phyloP scores from a whole-genome alignment of 306 rosid genomes.

The Rosa chinensis region DNA sequence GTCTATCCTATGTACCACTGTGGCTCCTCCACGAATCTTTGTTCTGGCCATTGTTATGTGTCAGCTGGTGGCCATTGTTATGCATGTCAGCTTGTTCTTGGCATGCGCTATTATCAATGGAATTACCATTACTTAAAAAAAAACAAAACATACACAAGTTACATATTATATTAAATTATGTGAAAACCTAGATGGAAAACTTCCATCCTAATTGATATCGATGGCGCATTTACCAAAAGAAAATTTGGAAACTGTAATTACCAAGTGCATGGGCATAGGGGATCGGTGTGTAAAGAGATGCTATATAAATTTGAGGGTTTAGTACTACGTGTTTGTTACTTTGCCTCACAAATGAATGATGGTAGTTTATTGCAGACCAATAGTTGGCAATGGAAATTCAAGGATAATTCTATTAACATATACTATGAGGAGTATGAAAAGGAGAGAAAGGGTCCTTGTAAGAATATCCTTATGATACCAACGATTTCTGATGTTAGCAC shows the following conservation, averaged over 20 bases:
- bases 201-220: neutral
- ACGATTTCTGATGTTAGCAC: constrained; percentile 97
- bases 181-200: neutral
- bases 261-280: neutral
- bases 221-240: neutral
- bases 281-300: neutral
- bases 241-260: neutral
- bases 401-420: constrained; percentile 59
- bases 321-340: constrained; percentile 11
- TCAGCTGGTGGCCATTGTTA: too few relatives aligned
- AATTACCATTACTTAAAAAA: too few relatives aligned
- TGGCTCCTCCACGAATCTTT: too few relatives aligned
- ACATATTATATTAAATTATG: neutral
- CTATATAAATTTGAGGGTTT: neutral
- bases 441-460: constrained; percentile 53
- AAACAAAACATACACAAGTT: neutral
- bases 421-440: constrained; percentile 84
- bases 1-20: too few relatives aligned
- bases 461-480: constrained; percentile 80
- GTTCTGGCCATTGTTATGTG: too few relatives aligned
- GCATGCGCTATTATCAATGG: too few relatives aligned
- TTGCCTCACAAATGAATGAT: constrained; percentile 18
- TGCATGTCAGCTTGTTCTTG: too few relatives aligned
- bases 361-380: constrained; percentile 49
- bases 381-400: constrained; percentile 92